Base-by-base conservation (phyloP, 306 rosid genomes). In the Gillenia trifoliata region DNA sequence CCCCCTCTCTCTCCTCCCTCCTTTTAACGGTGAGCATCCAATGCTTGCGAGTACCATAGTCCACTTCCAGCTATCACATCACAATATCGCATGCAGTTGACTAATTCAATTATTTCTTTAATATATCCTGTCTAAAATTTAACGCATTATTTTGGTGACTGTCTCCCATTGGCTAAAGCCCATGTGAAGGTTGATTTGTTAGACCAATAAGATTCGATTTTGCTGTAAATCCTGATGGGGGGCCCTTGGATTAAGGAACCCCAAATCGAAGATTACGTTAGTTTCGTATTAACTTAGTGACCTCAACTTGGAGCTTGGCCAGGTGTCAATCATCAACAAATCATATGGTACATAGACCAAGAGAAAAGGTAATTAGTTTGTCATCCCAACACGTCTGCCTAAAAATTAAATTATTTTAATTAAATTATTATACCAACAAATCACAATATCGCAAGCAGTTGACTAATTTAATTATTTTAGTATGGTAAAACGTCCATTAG, bases 251-350 rank as follows among this genome's bases (percentile, higher is more conserved):
- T 73, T 78, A 40, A 79, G 83, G 50, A 73, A 68, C 60, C 43
- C 50, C 7, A 31, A 57, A 61, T 71, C 66, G 40, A 49, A 59
- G 81, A 71, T 59, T 70, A 71, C 56, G 72, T 45, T 61, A 59
- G 50, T 66, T 26, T 61, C 60, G 26, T 59, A 50, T 15, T 59
- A 40, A 30, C 65, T 72, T 16, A 45, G 73, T 71, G 77, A 70
- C 70, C 61, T 36, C 33, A 49, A 52, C 56, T 31, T 63, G 49
- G 62, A 63, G 47, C 26, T 68, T 49, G 65, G 88, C 82, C 96
- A 90, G 87, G 89, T 90, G 96, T 88, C 96, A 85, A 90, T 90
- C 73, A 86, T 86, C 88, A 85, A 82, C 70, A 76, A 77, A 85
- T 89, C 77, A 89, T 88, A 74, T 4, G 22, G 80, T 43, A 38